Evolutionary conservation across 306 rosid species (phyloP).

Genomic region (Vicia villosa): DNA sequence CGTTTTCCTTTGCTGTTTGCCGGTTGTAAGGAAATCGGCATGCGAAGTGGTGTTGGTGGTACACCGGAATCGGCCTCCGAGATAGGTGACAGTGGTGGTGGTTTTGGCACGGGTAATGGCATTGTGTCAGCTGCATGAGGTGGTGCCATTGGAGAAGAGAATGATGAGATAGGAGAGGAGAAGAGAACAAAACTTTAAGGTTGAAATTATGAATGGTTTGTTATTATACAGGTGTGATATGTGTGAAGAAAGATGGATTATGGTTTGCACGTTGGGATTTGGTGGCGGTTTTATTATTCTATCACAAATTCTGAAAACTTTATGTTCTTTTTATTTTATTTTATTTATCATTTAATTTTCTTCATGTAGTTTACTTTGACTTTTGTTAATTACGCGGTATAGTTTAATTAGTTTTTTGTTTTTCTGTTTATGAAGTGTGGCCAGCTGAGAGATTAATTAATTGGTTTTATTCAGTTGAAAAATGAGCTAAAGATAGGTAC

Average conservation of each 20-base stretch:
- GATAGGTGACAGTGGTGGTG: not conserved
- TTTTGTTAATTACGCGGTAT: constrained; percentile 17
- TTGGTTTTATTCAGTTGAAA: constrained; percentile 25
- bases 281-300: constrained; percentile 4
- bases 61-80: not conserved
- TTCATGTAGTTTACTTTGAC: constrained; percentile 20
- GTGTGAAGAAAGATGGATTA: constrained; percentile 29
- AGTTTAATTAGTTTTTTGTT: constrained; percentile 21
- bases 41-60: not conserved
- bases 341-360: not conserved
- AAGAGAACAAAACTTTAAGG: not conserved
- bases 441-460: not conserved
- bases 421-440: not conserved
- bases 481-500: constrained; percentile 26
- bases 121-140: not conserved
- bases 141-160: constrained; percentile 25
- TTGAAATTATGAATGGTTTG: constrained; percentile 7
- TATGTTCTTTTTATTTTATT: not conserved
- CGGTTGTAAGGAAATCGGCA: constrained; percentile 61
- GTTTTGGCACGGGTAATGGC: not conserved
- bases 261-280: constrained; percentile 45
- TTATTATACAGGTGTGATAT: constrained; percentile 29
- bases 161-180: not conserved
- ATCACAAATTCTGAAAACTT: constrained; percentile 19
- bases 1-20: constrained; percentile 47